phyloP scores from a whole-genome alignment of 495 filamentous ascomycete species.

The Annulohypoxylon moriforme region DNA sequence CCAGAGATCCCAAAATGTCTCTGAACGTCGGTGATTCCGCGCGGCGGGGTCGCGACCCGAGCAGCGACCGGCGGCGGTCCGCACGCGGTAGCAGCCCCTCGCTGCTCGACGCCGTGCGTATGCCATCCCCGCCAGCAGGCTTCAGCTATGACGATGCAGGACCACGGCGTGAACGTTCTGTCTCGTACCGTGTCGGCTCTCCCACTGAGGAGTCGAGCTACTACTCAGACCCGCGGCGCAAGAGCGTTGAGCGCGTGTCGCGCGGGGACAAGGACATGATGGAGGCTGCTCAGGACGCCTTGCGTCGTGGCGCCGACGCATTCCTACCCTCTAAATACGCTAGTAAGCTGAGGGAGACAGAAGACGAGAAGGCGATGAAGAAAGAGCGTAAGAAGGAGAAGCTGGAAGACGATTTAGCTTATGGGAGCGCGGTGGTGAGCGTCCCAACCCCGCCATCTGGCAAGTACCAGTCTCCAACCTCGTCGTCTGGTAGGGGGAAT shows the following conservation, averaged over 20 bases:
- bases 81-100: constrained; percentile 53
- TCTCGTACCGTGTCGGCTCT: constrained; percentile 56
- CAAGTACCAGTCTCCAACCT: constrained; percentile 45
- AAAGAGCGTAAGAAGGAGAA: constrained; percentile 50
- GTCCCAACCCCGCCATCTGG: constrained; percentile 14
- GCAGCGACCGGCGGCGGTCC: constrained; percentile 53
- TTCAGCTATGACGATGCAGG: constrained; percentile 48
- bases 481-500: constrained; percentile 42
- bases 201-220: constrained; percentile 47
- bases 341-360: constrained; percentile 36
- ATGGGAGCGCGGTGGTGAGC: constrained; percentile 50
- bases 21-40: constrained; percentile 66
- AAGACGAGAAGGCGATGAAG: constrained; percentile 35
- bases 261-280: constrained; percentile 58
- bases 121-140: constrained; percentile 55
- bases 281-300: constrained; percentile 44
- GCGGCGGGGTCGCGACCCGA: constrained; percentile 65
- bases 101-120: constrained; percentile 60
- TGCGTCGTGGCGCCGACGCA: constrained; percentile 43
- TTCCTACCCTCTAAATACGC: constrained; percentile 46
- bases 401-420: constrained; percentile 59
- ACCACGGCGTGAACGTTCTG: constrained; percentile 43
- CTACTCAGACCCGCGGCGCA: constrained; percentile 42
- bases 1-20: constrained; percentile 46
- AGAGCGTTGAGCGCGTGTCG: constrained; percentile 48